Conservation (phyloP, 768 basidiomycete species). For the Boletus vermiculosoides region DNA sequence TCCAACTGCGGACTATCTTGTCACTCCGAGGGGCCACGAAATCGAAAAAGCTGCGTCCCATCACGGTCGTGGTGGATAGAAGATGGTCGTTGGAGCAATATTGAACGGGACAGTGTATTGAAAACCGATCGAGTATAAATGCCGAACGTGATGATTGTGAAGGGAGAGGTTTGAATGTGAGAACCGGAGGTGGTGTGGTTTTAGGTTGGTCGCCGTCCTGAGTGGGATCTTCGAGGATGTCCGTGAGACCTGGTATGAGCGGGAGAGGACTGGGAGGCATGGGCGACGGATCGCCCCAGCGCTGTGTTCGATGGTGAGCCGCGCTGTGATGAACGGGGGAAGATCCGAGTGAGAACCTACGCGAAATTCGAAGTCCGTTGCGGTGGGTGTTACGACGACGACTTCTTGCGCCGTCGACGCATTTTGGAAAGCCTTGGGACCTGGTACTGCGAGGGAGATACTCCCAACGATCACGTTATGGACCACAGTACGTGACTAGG, state of each 20-base stretch:
- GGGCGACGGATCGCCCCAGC: conserved; percentile 69
- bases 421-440: conserved; percentile 74
- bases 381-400: conserved; percentile 63
- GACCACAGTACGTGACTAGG: conserved; percentile 61
- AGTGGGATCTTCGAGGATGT: conserved; percentile 10
- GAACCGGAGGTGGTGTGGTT: conserved; percentile 20
- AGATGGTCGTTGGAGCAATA: conserved; percentile 77
- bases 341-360: conserved; percentile 34
- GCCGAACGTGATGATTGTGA: conserved; percentile 72
- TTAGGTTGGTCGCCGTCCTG: conserved; percentile 5
- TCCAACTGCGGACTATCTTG: conserved; percentile 65
- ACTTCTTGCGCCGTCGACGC: conserved; percentile 84
- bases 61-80: conserved; percentile 53
- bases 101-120: conserved; percentile 57
- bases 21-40: conserved; percentile 69
- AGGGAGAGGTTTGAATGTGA: conserved; percentile 62
- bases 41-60: conserved; percentile 72
- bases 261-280: conserved; percentile 52
- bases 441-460: conserved; percentile 74
- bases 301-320: conserved; percentile 37
- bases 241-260: conserved; percentile 20
- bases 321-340: conserved; percentile 1
- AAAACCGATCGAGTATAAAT: conserved; percentile 81
- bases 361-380: conserved; percentile 52
- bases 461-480: conserved; percentile 75